Evolutionary conservation across 768 basidiomycete genomes (phyloP).

Genomic region (Collybiopsis confluens): DNA sequence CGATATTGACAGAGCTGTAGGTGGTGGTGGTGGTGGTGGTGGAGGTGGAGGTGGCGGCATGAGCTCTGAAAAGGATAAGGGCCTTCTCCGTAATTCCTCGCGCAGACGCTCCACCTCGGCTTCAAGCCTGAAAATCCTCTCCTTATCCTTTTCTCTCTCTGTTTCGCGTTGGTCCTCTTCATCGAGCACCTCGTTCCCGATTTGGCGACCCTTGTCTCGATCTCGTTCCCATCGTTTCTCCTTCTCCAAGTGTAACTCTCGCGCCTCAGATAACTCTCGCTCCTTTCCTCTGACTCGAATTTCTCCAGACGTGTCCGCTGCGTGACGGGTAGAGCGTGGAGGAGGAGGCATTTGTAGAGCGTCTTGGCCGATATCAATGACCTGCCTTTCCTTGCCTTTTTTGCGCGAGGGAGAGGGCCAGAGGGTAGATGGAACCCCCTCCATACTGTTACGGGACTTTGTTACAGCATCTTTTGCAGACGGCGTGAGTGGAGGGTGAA

Average conservation of each 20-base stretch:
- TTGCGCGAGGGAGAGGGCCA: constrained; percentile 40
- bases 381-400: constrained; percentile 26
- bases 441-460: constrained; percentile 38
- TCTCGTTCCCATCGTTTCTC: constrained; percentile 37
- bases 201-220: constrained; percentile 26
- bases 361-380: constrained; percentile 7
- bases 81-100: constrained; percentile 1
- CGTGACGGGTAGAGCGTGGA: constrained; percentile 16
- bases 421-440: constrained; percentile 49
- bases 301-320: constrained; percentile 39
- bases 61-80: neutral
- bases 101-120: neutral
- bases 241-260: constrained; percentile 45
- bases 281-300: constrained; percentile 55
- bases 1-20: constrained; percentile 25
- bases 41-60: constrained; percentile 40
- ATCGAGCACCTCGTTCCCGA: constrained; percentile 46
- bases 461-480: constrained; percentile 48
- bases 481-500: constrained; percentile 28
- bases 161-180: constrained; percentile 70
- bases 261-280: constrained; percentile 53
- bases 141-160: constrained; percentile 53
- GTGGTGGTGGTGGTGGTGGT: constrained; percentile 35
- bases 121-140: constrained; percentile 15
- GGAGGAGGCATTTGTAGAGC: constrained; percentile 12